phyloP scores from a whole-genome alignment of 2,329 filamentous ascomycete species.

The Thermoascus crustaceus region DNA sequence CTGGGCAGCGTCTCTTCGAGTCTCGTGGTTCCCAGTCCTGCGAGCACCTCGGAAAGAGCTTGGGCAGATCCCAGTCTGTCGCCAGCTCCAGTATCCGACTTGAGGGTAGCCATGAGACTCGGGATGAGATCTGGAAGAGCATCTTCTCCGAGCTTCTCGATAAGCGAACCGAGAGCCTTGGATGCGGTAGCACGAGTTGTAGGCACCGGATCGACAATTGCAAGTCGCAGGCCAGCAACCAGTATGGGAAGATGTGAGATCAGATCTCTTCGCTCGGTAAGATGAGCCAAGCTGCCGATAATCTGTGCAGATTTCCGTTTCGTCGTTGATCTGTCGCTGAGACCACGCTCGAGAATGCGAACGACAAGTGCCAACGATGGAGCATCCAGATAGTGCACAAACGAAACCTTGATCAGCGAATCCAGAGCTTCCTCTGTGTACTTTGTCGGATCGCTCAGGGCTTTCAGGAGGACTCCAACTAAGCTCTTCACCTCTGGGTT shows the following conservation, averaged over 20 bases:
- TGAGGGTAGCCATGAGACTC: slow-evolving; percentile 93
- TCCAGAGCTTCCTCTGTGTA: slow-evolving; percentile 94
- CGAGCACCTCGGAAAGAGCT: slow-evolving; percentile 90
- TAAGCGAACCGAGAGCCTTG: slow-evolving; percentile 88
- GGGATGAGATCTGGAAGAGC: slow-evolving; percentile 94
- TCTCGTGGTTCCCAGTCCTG: slow-evolving; percentile 82
- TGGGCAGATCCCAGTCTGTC: slow-evolving; percentile 94
- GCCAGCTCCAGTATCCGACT: slow-evolving; percentile 91
- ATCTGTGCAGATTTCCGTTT: slow-evolving; percentile 96
- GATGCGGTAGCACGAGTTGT: slow-evolving; percentile 94
- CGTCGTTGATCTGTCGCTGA: slow-evolving; percentile 84
- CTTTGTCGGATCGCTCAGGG: slow-evolving; percentile 92
- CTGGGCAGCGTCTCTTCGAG: slow-evolving; percentile 94
- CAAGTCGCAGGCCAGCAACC: slow-evolving; percentile 78
- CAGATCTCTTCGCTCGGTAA: slow-evolving; percentile 93
- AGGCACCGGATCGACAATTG: slow-evolving; percentile 90
- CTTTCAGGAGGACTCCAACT: slow-evolving; percentile 86
- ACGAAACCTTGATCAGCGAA: slow-evolving; percentile 92
- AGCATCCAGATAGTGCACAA: slow-evolving; percentile 96
- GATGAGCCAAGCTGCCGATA: slow-evolving; percentile 92
- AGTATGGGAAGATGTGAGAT: slow-evolving; percentile 84
- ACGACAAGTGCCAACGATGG: slow-evolving; percentile 92
- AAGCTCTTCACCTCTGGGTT: slow-evolving; percentile 95
- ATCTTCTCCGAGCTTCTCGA: slow-evolving; percentile 97
- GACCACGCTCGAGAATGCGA: slow-evolving; percentile 85